These are phyloP conservation scores for Orbilia blumenaviensis DNA, from an alignment of 2,329 filamentous ascomycete species.

Conservation along the genomic window DNA sequence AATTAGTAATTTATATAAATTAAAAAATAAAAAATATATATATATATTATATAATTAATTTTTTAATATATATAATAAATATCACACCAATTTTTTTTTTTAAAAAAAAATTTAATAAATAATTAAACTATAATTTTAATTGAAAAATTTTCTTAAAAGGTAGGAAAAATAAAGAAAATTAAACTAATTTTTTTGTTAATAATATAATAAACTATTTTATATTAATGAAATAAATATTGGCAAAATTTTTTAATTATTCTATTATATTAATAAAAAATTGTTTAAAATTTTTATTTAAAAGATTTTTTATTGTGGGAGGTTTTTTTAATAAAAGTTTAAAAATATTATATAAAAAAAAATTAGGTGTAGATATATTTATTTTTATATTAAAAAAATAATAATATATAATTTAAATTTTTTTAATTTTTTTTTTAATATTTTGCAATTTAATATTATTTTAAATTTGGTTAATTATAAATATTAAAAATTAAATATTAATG, in stretches of 20 bases:
- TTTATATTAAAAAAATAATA: background rate
- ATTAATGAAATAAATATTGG: background rate
- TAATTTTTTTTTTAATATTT: background rate
- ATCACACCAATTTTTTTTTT: background rate
- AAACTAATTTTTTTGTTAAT: background rate
- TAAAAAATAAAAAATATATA: background rate
- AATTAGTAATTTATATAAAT: background rate
- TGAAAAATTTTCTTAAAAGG: background rate
- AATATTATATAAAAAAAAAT: background rate
- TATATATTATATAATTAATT: background rate
- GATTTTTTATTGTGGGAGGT: background rate
- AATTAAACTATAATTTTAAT: background rate
- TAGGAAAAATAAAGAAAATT: background rate
- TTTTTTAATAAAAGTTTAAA: background rate
- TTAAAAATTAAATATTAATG: background rate
- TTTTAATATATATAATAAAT: background rate
- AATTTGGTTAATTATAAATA: background rate
- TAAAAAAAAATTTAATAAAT: background rate
- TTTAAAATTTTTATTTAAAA: background rate
- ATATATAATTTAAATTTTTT: background rate
- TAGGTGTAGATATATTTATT: background rate
- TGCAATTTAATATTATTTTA: background rate
- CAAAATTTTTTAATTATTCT: background rate
- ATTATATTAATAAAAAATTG: background rate
- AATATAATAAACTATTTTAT: background rate